phyloP scores from a whole-genome alignment of 257 asterid genomes.

The Solanum arcanum region DNA sequence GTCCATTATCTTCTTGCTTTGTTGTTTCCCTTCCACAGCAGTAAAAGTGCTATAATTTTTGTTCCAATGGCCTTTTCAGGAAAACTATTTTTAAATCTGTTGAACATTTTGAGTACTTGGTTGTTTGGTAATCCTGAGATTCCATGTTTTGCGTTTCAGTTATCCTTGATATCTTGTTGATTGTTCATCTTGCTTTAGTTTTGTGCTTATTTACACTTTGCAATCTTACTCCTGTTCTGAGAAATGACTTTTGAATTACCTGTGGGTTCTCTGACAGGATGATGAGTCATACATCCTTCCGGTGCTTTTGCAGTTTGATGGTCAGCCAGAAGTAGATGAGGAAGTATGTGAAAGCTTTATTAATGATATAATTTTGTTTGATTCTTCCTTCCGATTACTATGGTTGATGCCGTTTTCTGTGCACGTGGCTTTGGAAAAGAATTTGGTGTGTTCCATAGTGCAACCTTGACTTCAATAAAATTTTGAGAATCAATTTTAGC shows the following conservation, averaged over 20 bases:
- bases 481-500: neutral
- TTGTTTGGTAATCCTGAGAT: neutral
- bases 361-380: neutral
- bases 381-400: neutral
- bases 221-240: neutral
- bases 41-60: neutral
- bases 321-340: conserved; percentile 91
- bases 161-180: neutral
- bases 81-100: neutral
- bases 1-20: neutral
- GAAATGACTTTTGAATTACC: neutral
- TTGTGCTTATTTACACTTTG: neutral
- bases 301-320: conserved; percentile 82
- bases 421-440: neutral
- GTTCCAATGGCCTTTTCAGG: neutral
- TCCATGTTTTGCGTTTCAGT: neutral
- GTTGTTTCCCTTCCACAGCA: neutral
- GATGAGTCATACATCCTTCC: conserved; percentile 89
- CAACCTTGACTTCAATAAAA: neutral
- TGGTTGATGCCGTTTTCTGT: neutral
- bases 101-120: neutral
- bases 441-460: neutral
- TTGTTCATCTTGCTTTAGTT: neutral
- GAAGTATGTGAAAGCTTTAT: conserved; percentile 41
- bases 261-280: conserved; percentile 32